Percentiles rank a stretch among this genome's conserved stretches.
These are phyloP conservation scores for Hypoxylon sp. DNA, from an alignment of 2,329 filamentous ascomycete species.

Conservation along the genomic window DNA sequence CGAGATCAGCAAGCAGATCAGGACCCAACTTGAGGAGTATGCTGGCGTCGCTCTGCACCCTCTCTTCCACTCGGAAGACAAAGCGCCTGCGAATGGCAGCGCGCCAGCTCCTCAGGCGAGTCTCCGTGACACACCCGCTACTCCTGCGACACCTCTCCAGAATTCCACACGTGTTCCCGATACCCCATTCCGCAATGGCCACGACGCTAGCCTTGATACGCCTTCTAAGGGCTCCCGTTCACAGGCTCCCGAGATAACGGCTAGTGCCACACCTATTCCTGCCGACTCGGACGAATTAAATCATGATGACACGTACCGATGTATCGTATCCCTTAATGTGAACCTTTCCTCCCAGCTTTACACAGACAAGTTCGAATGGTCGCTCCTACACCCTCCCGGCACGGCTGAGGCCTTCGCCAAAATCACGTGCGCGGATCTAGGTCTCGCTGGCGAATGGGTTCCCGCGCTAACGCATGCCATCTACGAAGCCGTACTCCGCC, in stretches of 20 bases:
- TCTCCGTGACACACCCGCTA: slow-evolving; percentile 51
- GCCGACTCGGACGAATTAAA: slow-evolving; percentile 79
- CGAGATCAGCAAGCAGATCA: slow-evolving; percentile 92
- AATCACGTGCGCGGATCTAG: slow-evolving; percentile 90
- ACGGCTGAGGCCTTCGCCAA: slow-evolving; percentile 93
- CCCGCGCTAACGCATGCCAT: slow-evolving; percentile 95
- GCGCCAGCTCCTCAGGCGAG: slow-evolving; percentile 34
- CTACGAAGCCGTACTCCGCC: slow-evolving; percentile 88
- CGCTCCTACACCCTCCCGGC: slow-evolving; percentile 86
- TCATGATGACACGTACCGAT: slow-evolving; percentile 93
- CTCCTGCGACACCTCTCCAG: slow-evolving; percentile 52
- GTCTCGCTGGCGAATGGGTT: slow-evolving; percentile 90
- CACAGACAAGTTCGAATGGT: slow-evolving; percentile 98
- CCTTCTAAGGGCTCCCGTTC: slow-evolving; percentile 58
- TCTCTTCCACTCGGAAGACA: slow-evolving; percentile 73
- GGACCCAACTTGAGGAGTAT: slow-evolving; percentile 94
- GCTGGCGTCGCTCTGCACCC: slow-evolving; percentile 93
- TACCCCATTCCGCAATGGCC: slow-evolving; percentile 64
- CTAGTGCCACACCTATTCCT: slow-evolving; percentile 70
- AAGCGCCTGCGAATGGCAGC: slow-evolving; percentile 35
- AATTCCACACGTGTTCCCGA: slow-evolving; percentile 58
- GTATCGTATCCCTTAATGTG: slow-evolving; percentile 88
- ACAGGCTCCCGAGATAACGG: slow-evolving; percentile 66
- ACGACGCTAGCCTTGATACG: slow-evolving; percentile 59
- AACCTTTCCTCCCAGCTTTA: slow-evolving; percentile 92